Evolutionary conservation across 495 filamentous ascomycete genomes (phyloP).

Genomic region (Thermochaetoides thermophila): DNA sequence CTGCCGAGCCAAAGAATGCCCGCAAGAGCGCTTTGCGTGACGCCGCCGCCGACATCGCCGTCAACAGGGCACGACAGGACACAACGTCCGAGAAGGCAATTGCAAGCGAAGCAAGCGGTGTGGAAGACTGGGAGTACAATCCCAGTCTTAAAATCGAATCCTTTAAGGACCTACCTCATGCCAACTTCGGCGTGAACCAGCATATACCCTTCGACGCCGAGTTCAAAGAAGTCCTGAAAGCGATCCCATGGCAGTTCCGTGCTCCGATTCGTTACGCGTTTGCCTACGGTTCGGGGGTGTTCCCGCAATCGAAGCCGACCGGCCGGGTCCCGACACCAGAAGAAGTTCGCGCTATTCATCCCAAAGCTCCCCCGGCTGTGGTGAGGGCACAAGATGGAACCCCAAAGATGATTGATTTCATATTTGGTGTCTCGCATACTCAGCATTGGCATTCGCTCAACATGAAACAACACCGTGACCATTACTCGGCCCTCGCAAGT

Average conservation of each 20-base stretch:
- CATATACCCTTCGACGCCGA: slow-evolving; percentile 88
- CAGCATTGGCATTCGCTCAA: slow-evolving; percentile 97
- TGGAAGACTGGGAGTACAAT: slow-evolving; percentile 61
- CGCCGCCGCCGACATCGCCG: slow-evolving; percentile 12
- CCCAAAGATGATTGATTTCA: slow-evolving; percentile 96
- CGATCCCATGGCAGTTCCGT: slow-evolving; percentile 82
- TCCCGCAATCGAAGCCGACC: slow-evolving; percentile 51
- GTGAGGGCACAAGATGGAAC: slow-evolving; percentile 67
- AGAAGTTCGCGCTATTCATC: slow-evolving; percentile 48
- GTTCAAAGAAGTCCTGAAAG: slow-evolving; percentile 77
- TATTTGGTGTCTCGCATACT: slow-evolving; percentile 87
- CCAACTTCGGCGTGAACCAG: slow-evolving; percentile 87
- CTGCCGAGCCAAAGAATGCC: slow-evolving; percentile 7
- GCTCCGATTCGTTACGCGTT: slow-evolving; percentile 93
- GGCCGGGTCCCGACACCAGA: slow-evolving; percentile 33
- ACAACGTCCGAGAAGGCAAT: slow-evolving; percentile 13
- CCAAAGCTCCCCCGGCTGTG: slow-evolving; percentile 62
- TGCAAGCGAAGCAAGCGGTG: slow-evolving; percentile 17
- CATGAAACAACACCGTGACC: slow-evolving; percentile 70
- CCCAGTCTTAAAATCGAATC: slow-evolving; percentile 57
- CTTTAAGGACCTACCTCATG: slow-evolving; percentile 76
- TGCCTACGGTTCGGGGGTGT: slow-evolving; percentile 94
- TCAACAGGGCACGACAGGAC: slow-evolving; percentile 10
- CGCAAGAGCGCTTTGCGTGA: slow-evolving; percentile 11
- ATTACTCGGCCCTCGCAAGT: slow-evolving; percentile 79